These are phyloP conservation scores for Phlyctochytrium bullatum DNA, from an alignment of 192 early-diverging fungal species.

Conservation along the genomic window DNA sequence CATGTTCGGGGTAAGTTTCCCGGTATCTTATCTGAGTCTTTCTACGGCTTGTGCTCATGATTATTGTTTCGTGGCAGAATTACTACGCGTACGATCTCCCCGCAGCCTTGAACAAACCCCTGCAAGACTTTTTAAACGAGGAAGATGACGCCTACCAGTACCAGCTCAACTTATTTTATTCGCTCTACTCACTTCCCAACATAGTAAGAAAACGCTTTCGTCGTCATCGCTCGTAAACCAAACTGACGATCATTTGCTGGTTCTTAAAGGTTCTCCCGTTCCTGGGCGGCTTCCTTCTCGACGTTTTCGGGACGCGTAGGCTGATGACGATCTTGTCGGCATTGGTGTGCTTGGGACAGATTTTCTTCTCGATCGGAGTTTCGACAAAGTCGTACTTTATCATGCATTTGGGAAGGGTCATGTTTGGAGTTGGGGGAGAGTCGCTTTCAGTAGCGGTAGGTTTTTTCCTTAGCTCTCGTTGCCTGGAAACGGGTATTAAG, in stretches of 20 bases:
- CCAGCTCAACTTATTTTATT: slow-evolving; percentile 47
- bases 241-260: not conserved
- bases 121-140: slow-evolving; percentile 31
- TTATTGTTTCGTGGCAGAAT: slow-evolving; percentile 11
- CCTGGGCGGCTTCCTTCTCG: slow-evolving; percentile 49
- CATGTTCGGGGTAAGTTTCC: slow-evolving; percentile 29
- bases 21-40: not conserved
- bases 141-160: slow-evolving; percentile 37
- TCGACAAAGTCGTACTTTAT: slow-evolving; percentile 13
- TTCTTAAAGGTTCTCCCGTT: slow-evolving; percentile 45
- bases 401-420: slow-evolving; percentile 43
- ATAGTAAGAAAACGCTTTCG: too few species aligned
- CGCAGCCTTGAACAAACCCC: slow-evolving; percentile 37
- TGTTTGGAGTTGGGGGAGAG: slow-evolving; percentile 62
- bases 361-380: slow-evolving; percentile 49
- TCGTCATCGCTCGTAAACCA: not conserved
- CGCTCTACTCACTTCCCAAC: slow-evolving; percentile 61
- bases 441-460: slow-evolving; percentile 42
- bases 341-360: slow-evolving; percentile 43
- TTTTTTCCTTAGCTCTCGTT: not conserved
- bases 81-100: slow-evolving; percentile 48
- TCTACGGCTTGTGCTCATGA: not conserved
- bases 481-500: not conserved
- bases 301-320: slow-evolving; percentile 38
- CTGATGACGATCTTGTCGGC: slow-evolving; percentile 39